A percentile compares a stretch with the other conserved stretches of the same genome.
Evolutionary conservation across 2,329 filamentous ascomycete species (phyloP).

Genomic region (Cladosporium sp.): DNA sequence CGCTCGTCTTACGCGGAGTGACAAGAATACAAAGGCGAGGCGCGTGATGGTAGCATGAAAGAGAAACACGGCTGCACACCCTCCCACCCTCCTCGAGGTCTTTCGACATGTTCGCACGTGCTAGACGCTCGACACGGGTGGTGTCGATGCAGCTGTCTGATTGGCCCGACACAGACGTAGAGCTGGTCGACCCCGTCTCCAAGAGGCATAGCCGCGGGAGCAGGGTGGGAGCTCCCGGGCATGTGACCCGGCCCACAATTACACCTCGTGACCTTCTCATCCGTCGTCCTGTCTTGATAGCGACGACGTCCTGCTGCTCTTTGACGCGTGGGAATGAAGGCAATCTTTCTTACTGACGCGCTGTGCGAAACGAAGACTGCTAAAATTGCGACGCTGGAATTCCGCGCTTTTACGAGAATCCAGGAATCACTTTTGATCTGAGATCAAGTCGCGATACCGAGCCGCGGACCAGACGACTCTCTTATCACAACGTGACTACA

Average conservation of each 20-base stretch:
- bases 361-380: neutral
- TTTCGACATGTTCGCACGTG: neutral
- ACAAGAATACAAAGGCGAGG: neutral
- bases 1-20: neutral
- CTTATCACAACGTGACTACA: slow-evolving; percentile 10
- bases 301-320: slow-evolving; percentile 6
- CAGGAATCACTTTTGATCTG: neutral
- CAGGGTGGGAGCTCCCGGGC: slow-evolving; percentile 2
- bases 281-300: slow-evolving; percentile 8
- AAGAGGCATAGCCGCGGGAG: slow-evolving; percentile 2
- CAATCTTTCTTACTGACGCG: neutral
- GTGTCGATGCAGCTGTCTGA: neutral
- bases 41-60: slow-evolving; percentile 6
- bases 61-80: neutral
- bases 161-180: neutral
- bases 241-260: slow-evolving; percentile 6
- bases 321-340: neutral
- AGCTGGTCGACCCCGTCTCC: neutral
- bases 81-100: neutral
- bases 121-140: neutral
- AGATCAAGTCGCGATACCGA: neutral
- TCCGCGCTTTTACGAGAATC: neutral
- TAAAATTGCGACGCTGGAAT: neutral
- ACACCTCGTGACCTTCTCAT: slow-evolving; percentile 1
- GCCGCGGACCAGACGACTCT: neutral